phyloP scores from a whole-genome alignment of 208 protist genomes.

The Crithidia fasciculata region DNA sequence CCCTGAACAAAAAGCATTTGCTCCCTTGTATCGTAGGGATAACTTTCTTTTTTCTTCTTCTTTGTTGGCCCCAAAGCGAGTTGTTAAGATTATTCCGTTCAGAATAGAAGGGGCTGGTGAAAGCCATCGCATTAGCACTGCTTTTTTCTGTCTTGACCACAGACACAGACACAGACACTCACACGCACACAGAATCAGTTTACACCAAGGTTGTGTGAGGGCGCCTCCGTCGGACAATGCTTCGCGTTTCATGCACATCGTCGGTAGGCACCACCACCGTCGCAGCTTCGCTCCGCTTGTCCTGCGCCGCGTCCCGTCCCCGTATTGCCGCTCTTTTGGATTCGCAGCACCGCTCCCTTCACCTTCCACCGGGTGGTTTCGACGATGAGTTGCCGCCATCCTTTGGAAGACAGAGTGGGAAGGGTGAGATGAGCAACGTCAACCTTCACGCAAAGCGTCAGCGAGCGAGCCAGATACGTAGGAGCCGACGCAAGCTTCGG shows the following conservation, averaged over 20 bases:
- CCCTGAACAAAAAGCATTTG: too few relatives aligned
- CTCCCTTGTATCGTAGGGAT: background rate
- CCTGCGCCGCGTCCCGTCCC: background rate
- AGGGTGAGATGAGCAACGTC: slow-evolving; percentile 58
- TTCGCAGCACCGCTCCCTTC: slow-evolving; percentile 26
- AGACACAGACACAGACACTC: too few relatives aligned
- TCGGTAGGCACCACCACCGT: background rate
- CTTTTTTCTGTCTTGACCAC: background rate
- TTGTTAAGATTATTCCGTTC: too few relatives aligned
- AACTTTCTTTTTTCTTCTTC: background rate
- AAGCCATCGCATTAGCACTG: too few relatives aligned
- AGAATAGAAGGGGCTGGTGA: too few relatives aligned
- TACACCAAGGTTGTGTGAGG: too few relatives aligned
- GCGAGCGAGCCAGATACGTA: slow-evolving; percentile 9
- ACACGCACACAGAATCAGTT: too few relatives aligned
- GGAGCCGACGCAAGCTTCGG: slow-evolving; percentile 19
- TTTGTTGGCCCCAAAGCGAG: too few relatives aligned
- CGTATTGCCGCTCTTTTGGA: background rate
- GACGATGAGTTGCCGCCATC: slow-evolving; percentile 55
- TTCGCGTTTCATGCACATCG: background rate
- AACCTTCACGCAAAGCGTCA: slow-evolving; percentile 42
- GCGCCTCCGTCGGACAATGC: too few relatives aligned
- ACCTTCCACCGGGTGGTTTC: slow-evolving; percentile 62
- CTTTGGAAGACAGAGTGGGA: slow-evolving; percentile 48
- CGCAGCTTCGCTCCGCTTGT: background rate